Conservation (phyloP, 2,329 filamentous ascomycete species). For the Coniella vitis region DNA sequence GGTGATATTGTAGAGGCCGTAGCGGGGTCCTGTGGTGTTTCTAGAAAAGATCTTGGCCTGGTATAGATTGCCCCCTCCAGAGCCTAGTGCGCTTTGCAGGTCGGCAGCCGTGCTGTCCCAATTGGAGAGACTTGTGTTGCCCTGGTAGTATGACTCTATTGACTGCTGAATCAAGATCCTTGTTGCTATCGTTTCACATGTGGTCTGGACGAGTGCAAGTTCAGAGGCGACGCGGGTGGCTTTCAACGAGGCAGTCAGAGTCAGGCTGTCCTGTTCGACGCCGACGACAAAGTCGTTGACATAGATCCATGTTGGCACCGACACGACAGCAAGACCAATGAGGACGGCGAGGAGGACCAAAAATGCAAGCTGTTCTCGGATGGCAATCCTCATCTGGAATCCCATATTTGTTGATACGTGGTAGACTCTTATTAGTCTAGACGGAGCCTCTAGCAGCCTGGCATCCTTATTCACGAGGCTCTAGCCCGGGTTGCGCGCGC, state of each 20-base stretch:
- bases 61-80: constrained; percentile 49
- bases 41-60: constrained; percentile 70
- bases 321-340: constrained; percentile 67
- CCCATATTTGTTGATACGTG: constrained; percentile 13
- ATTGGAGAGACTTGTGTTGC: constrained; percentile 49
- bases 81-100: constrained; percentile 61
- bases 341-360: constrained; percentile 72
- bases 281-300: constrained; percentile 47
- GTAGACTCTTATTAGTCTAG: constrained; percentile 25
- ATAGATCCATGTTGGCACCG: constrained; percentile 65
- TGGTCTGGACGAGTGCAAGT: constrained; percentile 71
- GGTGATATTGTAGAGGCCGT: constrained; percentile 60
- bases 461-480: constrained; percentile 23
- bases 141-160: constrained; percentile 44
- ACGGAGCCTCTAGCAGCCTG: constrained; percentile 19
- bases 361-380: constrained; percentile 77
- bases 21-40: constrained; percentile 50
- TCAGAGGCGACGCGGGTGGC: constrained; percentile 74
- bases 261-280: constrained; percentile 55
- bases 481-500: neutral
- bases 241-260: constrained; percentile 79
- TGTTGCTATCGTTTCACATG: constrained; percentile 64
- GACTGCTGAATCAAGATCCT: constrained; percentile 52
- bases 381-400: constrained; percentile 70
- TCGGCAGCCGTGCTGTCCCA: constrained; percentile 59